Percentiles rank a stretch among this genome's conserved stretches.
These are phyloP conservation scores for Paracoccidioides lutzii DNA, from an alignment of 2,329 filamentous ascomycete species.

Conservation along the genomic window DNA sequence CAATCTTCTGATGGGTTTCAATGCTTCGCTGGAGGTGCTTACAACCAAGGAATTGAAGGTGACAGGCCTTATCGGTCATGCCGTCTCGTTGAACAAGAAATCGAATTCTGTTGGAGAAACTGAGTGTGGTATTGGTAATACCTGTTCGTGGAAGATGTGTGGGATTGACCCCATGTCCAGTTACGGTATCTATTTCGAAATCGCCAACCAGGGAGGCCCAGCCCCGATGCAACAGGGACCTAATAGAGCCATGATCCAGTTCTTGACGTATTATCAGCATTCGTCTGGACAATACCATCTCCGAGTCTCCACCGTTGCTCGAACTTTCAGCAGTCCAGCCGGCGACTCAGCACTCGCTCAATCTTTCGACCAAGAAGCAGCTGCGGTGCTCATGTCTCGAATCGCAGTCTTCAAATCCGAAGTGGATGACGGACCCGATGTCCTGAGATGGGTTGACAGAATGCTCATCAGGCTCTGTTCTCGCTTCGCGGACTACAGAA, in stretches of 20 bases:
- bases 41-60: conserved; percentile 98
- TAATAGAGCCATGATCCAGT: conserved; percentile 93
- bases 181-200: conserved; percentile 95
- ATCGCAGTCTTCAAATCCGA: conserved; percentile 99
- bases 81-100: conserved; percentile 95
- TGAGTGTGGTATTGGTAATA: conserved; percentile 96
- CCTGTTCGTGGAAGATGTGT: conserved; percentile 99
- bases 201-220: conserved; percentile 82
- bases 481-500: conserved; percentile 92
- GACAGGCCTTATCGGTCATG: conserved; percentile 91
- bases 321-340: conserved; percentile 81
- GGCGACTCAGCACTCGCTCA: conserved; percentile 91
- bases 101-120: conserved; percentile 94
- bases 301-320: conserved; percentile 83
- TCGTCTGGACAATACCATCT: conserved; percentile 93
- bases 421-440: conserved; percentile 96
- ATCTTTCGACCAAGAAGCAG: conserved; percentile 96
- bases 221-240: conserved; percentile 72
- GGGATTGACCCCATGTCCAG: conserved; percentile 88
- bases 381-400: conserved; percentile 94
- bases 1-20: conserved; percentile 95
- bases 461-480: conserved; percentile 97
- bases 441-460: conserved; percentile 92
- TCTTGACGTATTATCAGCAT: conserved; percentile 97
- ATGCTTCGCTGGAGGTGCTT: conserved; percentile 85